phyloP scores from a whole-genome alignment of 176 grass and related monocot genomes.

The Cymbopogon citratus region DNA sequence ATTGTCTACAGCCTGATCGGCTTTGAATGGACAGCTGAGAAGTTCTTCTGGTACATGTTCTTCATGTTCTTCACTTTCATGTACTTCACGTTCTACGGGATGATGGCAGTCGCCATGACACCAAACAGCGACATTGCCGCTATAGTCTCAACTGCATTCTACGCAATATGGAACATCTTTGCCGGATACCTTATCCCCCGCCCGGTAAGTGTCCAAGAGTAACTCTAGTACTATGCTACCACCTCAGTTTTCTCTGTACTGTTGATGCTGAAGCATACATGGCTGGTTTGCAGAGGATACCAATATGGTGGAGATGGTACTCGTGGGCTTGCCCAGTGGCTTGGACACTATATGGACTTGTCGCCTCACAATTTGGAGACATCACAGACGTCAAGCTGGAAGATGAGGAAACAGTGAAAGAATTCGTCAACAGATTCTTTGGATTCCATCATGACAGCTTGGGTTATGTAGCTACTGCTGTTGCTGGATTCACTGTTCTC shows the following conservation, averaged over 20 bases:
- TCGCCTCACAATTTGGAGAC: conserved; percentile 80
- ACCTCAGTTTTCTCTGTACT: neutral
- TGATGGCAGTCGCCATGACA: conserved; percentile 97
- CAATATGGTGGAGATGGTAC: conserved; percentile 99
- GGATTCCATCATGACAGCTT: conserved; percentile 66
- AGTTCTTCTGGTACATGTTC: conserved; percentile 97
- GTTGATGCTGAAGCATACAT: conserved; percentile 21
- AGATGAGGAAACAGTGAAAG: conserved; percentile 45
- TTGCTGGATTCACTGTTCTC: conserved; percentile 58
- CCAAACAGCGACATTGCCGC: conserved; percentile 86
- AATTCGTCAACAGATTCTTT: conserved; percentile 49
- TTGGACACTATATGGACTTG: conserved; percentile 87
- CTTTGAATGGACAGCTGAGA: conserved; percentile 65
- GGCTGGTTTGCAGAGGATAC: conserved; percentile 69
- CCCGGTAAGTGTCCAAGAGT: conserved; percentile 47
- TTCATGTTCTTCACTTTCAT: conserved; percentile 99
- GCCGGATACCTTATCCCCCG: conserved; percentile 77
- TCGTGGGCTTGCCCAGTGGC: conserved; percentile 79
- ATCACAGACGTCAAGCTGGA: neutral
- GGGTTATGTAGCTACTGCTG: conserved; percentile 58
- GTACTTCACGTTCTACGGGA: conserved; percentile 98
- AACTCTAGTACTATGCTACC: neutral
- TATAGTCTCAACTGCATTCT: conserved; percentile 83
- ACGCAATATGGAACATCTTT: conserved; percentile 92
- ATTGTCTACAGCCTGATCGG: conserved; percentile 78